Evolutionary conservation across 495 filamentous ascomycete species (phyloP).

Genomic region (Penicillium bovifimosum): DNA sequence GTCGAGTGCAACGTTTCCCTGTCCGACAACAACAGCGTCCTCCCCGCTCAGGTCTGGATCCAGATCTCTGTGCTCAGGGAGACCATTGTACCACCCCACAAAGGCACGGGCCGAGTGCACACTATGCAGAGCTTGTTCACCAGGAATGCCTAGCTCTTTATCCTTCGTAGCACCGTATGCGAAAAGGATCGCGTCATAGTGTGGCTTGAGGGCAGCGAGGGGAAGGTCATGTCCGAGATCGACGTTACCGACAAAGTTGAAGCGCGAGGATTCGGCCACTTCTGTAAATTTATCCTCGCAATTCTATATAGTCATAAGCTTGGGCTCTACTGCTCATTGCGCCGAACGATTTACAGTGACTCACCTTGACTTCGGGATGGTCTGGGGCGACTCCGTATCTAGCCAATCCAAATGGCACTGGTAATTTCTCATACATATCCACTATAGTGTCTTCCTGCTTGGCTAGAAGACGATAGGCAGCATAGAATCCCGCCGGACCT

Average conservation of each 20-base stretch:
- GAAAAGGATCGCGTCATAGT: slow-evolving; percentile 91
- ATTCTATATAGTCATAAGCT: slow-evolving; percentile 51
- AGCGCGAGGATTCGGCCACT: slow-evolving; percentile 71
- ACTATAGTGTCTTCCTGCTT: slow-evolving; percentile 66
- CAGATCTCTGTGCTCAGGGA: slow-evolving; percentile 76
- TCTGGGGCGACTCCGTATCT: slow-evolving; percentile 94
- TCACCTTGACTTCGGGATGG: slow-evolving; percentile 95
- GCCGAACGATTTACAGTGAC: slow-evolving; percentile 3
- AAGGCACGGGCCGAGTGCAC: slow-evolving; percentile 89
- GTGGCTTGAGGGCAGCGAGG: slow-evolving; percentile 60
- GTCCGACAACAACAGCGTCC: slow-evolving; percentile 82
- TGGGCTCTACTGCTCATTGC: neutral
- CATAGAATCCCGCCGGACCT: slow-evolving; percentile 94
- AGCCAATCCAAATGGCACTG: slow-evolving; percentile 87
- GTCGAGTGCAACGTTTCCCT: slow-evolving; percentile 94
- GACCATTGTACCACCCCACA: slow-evolving; percentile 97
- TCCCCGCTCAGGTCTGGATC: slow-evolving; percentile 74
- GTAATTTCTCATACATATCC: slow-evolving; percentile 94
- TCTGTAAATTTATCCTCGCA: slow-evolving; percentile 90
- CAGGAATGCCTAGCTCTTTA: slow-evolving; percentile 67
- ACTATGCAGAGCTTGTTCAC: slow-evolving; percentile 65
- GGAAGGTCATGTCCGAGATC: slow-evolving; percentile 71
- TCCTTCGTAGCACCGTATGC: slow-evolving; percentile 89
- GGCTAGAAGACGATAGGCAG: slow-evolving; percentile 74
- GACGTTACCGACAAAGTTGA: slow-evolving; percentile 90